A percentile compares a stretch with the other conserved stretches of the same genome.
These are phyloP conservation scores for Phaffomyces opuntiae DNA, from an alignment of 805 yeast species.

Conservation along the genomic window DNA sequence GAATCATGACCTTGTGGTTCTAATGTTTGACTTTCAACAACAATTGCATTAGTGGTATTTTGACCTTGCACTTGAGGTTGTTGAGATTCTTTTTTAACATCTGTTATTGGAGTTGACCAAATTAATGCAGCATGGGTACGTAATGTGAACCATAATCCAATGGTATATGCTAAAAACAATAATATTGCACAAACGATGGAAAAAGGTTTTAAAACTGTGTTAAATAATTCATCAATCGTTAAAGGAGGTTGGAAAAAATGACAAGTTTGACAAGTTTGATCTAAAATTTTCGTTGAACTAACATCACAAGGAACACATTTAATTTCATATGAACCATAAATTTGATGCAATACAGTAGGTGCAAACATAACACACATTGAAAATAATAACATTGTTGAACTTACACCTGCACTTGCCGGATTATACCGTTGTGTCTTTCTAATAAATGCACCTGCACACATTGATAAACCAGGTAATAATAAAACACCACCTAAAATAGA, in stretches of 20 bases:
- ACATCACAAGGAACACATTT: conserved; percentile 52
- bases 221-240: conserved; percentile 59
- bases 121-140: conserved; percentile 95
- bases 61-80: not conserved
- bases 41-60: not conserved
- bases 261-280: conserved; percentile 54
- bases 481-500: conserved; percentile 89
- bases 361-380: conserved; percentile 88
- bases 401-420: conserved; percentile 94
- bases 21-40: not conserved
- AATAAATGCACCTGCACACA: conserved; percentile 95
- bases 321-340: conserved; percentile 81
- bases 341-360: conserved; percentile 84
- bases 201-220: conserved; percentile 70
- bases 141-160: conserved; percentile 88
- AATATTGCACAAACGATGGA: conserved; percentile 73
- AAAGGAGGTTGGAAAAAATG: conserved; percentile 74
- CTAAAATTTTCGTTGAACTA: conserved; percentile 6
- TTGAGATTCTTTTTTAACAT: conserved; percentile 16
- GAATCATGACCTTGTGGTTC: conserved; percentile 74
- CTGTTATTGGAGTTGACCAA: conserved; percentile 67
- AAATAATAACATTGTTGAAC: conserved; percentile 89
- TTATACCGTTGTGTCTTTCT: conserved; percentile 93
- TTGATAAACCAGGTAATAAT: conserved; percentile 85
- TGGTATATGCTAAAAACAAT: conserved; percentile 74